These are phyloP conservation scores for Baorangia bicolor DNA, from an alignment of 768 basidiomycete genomes.

Conservation along the genomic window DNA sequence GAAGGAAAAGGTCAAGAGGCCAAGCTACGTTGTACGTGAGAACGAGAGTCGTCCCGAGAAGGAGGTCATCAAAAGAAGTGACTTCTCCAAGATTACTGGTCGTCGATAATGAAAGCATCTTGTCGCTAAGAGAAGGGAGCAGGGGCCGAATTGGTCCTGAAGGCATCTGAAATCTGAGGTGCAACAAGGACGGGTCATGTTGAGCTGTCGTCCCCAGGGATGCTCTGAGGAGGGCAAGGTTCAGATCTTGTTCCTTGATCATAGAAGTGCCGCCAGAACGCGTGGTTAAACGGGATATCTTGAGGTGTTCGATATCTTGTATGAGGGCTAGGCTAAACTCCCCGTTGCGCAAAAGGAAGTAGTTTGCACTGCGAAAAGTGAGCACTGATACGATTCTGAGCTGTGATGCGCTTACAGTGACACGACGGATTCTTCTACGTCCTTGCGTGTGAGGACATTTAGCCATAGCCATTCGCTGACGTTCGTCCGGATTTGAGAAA, in stretches of 20 bases:
- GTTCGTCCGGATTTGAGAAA: constrained; percentile 72
- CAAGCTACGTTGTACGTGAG: constrained; percentile 74
- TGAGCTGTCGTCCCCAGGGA: constrained; percentile 88
- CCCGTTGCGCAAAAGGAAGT: constrained; percentile 85
- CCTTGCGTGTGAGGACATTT: constrained; percentile 79
- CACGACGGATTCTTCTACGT: constrained; percentile 82
- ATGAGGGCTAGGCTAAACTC: constrained; percentile 85
- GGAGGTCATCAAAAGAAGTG: constrained; percentile 64
- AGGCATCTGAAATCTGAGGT: constrained; percentile 74
- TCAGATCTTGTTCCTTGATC: constrained; percentile 90
- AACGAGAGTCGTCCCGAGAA: constrained; percentile 76
- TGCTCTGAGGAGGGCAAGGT: constrained; percentile 81
- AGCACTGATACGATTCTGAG: constrained; percentile 3
- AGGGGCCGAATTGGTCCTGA: constrained; percentile 80
- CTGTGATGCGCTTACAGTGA: constrained; percentile 59
- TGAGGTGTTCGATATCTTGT: constrained; percentile 82
- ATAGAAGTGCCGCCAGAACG: constrained; percentile 65
- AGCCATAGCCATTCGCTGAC: constrained; percentile 95
- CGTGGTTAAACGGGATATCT: constrained; percentile 69
- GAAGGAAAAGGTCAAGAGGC: constrained; percentile 90
- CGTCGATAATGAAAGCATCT: constrained; percentile 41
- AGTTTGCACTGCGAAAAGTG: constrained; percentile 62
- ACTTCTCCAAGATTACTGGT: constrained; percentile 37
- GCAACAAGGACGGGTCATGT: constrained; percentile 73
- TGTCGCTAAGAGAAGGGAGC: constrained; percentile 64